A percentile compares a stretch with the other conserved stretches of the same genome.
These are phyloP conservation scores for Heliocybe sulcata DNA, from an alignment of 1,284 basidiomycete species.

Conservation along the genomic window DNA sequence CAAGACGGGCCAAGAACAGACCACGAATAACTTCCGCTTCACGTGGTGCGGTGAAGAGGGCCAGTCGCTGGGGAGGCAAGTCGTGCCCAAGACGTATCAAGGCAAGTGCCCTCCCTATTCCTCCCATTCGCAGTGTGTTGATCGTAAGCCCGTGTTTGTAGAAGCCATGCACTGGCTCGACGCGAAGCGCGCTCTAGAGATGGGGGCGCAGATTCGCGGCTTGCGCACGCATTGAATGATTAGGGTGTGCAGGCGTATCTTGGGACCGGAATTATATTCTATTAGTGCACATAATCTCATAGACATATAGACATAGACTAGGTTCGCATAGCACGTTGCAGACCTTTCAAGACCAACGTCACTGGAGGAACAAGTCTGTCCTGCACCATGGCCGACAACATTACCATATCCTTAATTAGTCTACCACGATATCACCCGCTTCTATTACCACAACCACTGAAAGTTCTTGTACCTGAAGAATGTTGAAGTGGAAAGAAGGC, in stretches of 20 bases:
- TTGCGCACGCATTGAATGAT: conserved; percentile 14
- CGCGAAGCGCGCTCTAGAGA: conserved; percentile 60
- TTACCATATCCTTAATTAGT: not conserved
- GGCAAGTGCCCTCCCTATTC: conserved; percentile 28
- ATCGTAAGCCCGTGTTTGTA: conserved; percentile 15
- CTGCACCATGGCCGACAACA: no score
- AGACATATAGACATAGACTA: not conserved
- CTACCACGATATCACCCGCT: not conserved
- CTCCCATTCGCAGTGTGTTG: not conserved
- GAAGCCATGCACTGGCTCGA: conserved; percentile 83
- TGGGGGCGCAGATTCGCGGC: conserved; percentile 49
- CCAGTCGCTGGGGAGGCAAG: conserved; percentile 36
- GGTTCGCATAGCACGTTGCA: not conserved
- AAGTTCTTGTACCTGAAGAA: not conserved
- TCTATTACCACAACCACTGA: not conserved
- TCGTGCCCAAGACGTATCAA: conserved; percentile 68
- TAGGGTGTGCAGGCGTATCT: not conserved
- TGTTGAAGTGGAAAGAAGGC: not conserved
- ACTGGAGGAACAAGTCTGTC: no score
- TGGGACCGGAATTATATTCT: not conserved
- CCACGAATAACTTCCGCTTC: conserved; percentile 68
- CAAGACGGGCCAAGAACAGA: conserved; percentile 57
- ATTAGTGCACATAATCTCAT: not conserved
- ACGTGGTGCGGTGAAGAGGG: conserved; percentile 49
- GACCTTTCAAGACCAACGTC: no score